These are phyloP conservation scores for Pezicula neosporulosa DNA, from an alignment of 2,329 filamentous ascomycete genomes.

Conservation along the genomic window DNA sequence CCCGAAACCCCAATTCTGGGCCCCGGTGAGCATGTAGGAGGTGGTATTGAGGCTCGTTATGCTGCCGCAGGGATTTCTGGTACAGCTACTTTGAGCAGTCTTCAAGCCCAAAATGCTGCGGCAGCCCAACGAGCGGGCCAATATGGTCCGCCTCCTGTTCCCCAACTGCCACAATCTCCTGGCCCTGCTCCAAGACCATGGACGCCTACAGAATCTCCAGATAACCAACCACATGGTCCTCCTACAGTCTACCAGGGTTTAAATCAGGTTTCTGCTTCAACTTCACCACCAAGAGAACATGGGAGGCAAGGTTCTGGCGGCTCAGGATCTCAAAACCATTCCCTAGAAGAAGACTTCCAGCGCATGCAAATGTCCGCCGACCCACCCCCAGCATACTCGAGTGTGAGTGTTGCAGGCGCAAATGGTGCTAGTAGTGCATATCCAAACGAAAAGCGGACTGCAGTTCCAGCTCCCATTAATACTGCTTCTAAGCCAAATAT, in stretches of 20 bases:
- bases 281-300: constrained; percentile 38
- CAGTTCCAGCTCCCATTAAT: constrained; percentile 21
- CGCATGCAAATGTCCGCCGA: constrained; percentile 77
- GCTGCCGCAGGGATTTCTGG: constrained; percentile 88
- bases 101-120: constrained; percentile 72
- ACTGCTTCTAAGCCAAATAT: constrained; percentile 29
- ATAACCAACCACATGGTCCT: constrained; percentile 81
- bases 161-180: constrained; percentile 31
- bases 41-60: constrained; percentile 87
- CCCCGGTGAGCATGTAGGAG: constrained; percentile 65
- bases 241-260: constrained; percentile 89
- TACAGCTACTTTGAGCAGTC: constrained; percentile 73
- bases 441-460: constrained; percentile 67
- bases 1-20: constrained; percentile 86
- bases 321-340: constrained; percentile 53
- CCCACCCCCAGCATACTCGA: constrained; percentile 94
- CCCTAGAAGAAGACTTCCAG: constrained; percentile 83
- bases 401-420: constrained; percentile 50
- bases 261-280: constrained; percentile 54
- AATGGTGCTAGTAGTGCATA: constrained; percentile 52
- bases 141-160: constrained; percentile 54
- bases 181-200: constrained; percentile 59
- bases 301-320: constrained; percentile 21
- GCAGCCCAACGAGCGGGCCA: constrained; percentile 78
- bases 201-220: constrained; percentile 91